Conservation (phyloP, 495 filamentous ascomycete species). For the Penicillium coffeae region DNA sequence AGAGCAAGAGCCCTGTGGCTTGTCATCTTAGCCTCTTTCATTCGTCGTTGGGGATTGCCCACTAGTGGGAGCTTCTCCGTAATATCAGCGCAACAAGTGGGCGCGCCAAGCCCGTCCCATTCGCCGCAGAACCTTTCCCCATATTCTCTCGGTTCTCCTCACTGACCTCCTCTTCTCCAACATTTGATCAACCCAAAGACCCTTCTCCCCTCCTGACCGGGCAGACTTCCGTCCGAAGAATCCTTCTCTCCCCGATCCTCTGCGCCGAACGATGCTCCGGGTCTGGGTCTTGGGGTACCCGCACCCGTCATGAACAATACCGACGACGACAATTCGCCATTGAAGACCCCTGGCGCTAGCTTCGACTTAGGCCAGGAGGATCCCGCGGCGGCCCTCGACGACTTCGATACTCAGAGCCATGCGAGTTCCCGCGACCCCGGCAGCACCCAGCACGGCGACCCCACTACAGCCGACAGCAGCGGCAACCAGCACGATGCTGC, state of each 20-base stretch:
- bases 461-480: conserved; percentile 18
- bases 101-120: conserved; percentile 32
- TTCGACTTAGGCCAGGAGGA: conserved; percentile 30
- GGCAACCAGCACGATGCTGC: conserved; percentile 23
- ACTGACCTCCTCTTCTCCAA: conserved; percentile 8
- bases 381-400: conserved; percentile 26
- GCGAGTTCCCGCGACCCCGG: conserved; percentile 42
- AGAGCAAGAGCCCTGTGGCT: conserved; percentile 7
- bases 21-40: background rate
- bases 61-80: conserved; percentile 16
- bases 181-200: background rate
- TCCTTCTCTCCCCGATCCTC: conserved; percentile 11
- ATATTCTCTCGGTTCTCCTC: conserved; percentile 28
- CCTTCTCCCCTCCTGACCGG: background rate
- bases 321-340: conserved; percentile 37
- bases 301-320: conserved; percentile 44
- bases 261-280: conserved; percentile 38
- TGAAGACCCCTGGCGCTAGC: conserved; percentile 28
- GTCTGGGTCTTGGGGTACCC: conserved; percentile 37
- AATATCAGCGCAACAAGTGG: conserved; percentile 13
- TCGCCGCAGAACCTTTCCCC: conserved; percentile 35
- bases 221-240: conserved; percentile 8
- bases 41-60: conserved; percentile 3
- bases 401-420: conserved; percentile 43
- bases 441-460: conserved; percentile 27